Evolutionary conservation across 768 basidiomycete species (phyloP).

Genomic region (Leccinum pellstonianum): DNA sequence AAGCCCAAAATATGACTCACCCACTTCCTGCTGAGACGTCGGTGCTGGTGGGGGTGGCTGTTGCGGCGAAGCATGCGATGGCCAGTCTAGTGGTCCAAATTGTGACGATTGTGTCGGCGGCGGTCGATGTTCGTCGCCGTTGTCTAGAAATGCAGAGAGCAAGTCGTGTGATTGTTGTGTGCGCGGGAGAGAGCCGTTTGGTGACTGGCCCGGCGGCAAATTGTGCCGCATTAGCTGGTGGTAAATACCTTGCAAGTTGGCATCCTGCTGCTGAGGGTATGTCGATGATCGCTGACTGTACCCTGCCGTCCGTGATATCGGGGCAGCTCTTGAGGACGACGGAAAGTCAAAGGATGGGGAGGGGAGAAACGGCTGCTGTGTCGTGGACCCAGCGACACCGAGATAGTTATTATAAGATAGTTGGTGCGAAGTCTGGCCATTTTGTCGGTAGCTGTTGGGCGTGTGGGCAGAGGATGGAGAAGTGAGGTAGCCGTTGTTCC

Average conservation of each 20-base stretch:
- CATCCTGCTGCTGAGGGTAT: slow-evolving; percentile 31
- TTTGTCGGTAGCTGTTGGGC: slow-evolving; percentile 28
- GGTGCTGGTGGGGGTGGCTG: slow-evolving; percentile 18
- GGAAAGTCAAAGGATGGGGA: slow-evolving; percentile 32
- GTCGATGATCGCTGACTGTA: slow-evolving; percentile 28
- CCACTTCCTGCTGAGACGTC: slow-evolving; percentile 26
- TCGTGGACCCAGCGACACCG: slow-evolving; percentile 13
- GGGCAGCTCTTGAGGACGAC: slow-evolving; percentile 27
- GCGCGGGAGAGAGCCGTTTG: slow-evolving; percentile 18
- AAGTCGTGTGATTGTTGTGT: slow-evolving; percentile 28
- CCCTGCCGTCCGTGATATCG: slow-evolving; percentile 22
- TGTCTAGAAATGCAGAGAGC: slow-evolving; percentile 32
- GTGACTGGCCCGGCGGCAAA: slow-evolving; percentile 19
- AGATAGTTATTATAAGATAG: slow-evolving; percentile 26
- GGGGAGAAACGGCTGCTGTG: slow-evolving; percentile 25
- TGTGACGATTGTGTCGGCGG: slow-evolving; percentile 25
- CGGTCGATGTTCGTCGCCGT: slow-evolving; percentile 27
- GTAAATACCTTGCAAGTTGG: slow-evolving; percentile 33
- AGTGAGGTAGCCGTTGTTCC: slow-evolving; percentile 29
- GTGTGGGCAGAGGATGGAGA: slow-evolving; percentile 32
- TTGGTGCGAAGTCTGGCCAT: slow-evolving; percentile 29
- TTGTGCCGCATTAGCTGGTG: slow-evolving; percentile 32
- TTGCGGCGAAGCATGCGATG: slow-evolving; percentile 30
- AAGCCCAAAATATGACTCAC: slow-evolving; percentile 6
- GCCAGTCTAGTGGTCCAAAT: slow-evolving; percentile 33